Conservation (phyloP, 106 monocot species). For the Hemerocallis citrina region DNA sequence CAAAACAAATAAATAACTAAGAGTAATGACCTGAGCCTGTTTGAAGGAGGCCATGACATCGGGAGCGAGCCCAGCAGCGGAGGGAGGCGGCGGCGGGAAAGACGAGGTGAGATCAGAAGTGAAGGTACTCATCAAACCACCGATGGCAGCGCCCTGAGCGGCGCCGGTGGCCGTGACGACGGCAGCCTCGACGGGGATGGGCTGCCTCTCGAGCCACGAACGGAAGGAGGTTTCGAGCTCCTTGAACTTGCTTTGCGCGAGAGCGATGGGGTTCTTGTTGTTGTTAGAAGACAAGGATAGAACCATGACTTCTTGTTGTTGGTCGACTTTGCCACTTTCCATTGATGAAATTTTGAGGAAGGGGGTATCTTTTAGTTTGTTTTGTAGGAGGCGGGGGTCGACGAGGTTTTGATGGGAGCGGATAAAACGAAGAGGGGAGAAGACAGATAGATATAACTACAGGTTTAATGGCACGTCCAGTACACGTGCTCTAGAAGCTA, state of each 20-base stretch:
- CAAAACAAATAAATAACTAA: too few relatives aligned
- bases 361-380: too few relatives aligned
- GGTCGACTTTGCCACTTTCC: too few relatives aligned
- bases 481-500: too few relatives aligned
- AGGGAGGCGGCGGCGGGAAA: slow-evolving; percentile 30
- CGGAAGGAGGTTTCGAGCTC: slow-evolving; percentile 36
- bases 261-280: slow-evolving; percentile 20
- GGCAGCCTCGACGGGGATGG: slow-evolving; percentile 46
- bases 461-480: too few relatives aligned
- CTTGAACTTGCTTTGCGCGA: slow-evolving; percentile 23
- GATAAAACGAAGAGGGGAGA: too few relatives aligned
- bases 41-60: slow-evolving; percentile 46
- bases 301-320: too few relatives aligned
- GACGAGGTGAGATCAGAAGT: slow-evolving; percentile 23
- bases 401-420: too few relatives aligned
- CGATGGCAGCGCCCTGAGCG: slow-evolving; percentile 54
- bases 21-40: slow-evolving; percentile 35
- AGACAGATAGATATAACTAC: too few relatives aligned
- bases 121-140: slow-evolving; percentile 59
- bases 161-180: slow-evolving; percentile 43
- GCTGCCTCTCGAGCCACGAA: slow-evolving; percentile 42
- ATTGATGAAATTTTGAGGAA: too few relatives aligned
- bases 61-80: slow-evolving; percentile 19
- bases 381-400: too few relatives aligned
- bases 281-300: too few relatives aligned